Conservation (phyloP, 2,329 filamentous ascomycete genomes). For the Fusarium sp. region DNA sequence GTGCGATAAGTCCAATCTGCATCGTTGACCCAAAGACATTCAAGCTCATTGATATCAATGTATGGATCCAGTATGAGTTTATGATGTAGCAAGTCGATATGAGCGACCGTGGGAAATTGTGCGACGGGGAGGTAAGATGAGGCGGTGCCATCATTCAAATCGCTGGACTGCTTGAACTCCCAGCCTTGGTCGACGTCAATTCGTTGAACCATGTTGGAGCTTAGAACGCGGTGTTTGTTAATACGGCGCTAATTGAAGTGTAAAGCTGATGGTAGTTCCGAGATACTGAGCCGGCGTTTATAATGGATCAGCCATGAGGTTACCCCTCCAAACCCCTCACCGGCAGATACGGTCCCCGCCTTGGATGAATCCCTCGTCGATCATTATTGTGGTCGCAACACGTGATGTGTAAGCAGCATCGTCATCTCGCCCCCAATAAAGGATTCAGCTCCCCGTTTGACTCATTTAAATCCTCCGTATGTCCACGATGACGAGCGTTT, state of each 20-base stretch:
- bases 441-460: background rate
- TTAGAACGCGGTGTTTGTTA: too few species aligned
- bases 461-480: background rate
- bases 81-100: background rate
- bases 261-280: too few species aligned
- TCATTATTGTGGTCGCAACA: background rate
- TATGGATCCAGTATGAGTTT: background rate
- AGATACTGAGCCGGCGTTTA: too few species aligned
- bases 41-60: conserved; percentile 2
- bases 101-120: conserved; percentile 1
- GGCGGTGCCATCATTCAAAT: background rate
- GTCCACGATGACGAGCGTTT: background rate
- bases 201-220: background rate
- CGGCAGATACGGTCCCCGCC: background rate
- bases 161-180: conserved; percentile 2
- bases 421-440: background rate
- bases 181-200: background rate
- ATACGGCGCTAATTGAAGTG: too few species aligned
- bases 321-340: background rate
- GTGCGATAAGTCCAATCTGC: conserved; percentile 1
- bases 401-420: background rate
- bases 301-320: too few species aligned
- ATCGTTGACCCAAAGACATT: conserved; percentile 18
- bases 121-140: background rate
- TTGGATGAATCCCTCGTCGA: background rate